Evolutionary conservation across 2,329 filamentous ascomycete genomes (phyloP).

Genomic region (Fusarium lyarnte): DNA sequence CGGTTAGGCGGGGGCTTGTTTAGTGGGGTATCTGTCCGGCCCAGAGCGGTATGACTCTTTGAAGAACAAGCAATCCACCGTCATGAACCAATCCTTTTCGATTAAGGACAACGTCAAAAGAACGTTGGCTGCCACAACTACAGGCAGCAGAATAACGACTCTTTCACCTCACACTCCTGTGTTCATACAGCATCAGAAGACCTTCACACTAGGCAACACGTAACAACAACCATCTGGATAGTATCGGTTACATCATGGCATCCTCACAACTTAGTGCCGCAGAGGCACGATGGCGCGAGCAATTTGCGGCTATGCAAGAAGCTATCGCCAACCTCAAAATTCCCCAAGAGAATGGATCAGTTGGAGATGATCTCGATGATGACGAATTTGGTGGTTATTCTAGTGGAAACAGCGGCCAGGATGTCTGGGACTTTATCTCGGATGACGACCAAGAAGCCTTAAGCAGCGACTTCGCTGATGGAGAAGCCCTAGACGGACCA

Average conservation of each 20-base stretch:
- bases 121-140: conserved; percentile 2
- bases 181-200: background rate
- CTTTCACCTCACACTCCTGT: background rate
- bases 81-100: conserved; percentile 29
- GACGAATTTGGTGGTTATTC: conserved; percentile 68
- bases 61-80: conserved; percentile 16
- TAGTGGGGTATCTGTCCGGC: conserved; percentile 16
- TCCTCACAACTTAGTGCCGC: conserved; percentile 51
- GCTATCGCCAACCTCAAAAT: conserved; percentile 78
- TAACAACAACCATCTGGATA: background rate
- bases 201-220: background rate
- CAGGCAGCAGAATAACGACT: conserved; percentile 26
- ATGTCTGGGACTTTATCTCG: conserved; percentile 93
- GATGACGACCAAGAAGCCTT: conserved; percentile 73
- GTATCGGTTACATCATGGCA: conserved; percentile 45
- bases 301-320: conserved; percentile 85
- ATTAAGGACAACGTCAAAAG: conserved; percentile 27
- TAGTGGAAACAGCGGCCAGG: conserved; percentile 73
- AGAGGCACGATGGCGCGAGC: conserved; percentile 79
- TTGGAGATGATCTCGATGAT: conserved; percentile 65
- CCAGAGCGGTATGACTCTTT: conserved; percentile 38
- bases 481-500: conserved; percentile 43
- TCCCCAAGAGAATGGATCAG: conserved; percentile 50
- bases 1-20: conserved; percentile 31
- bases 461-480: conserved; percentile 72